Percentiles rank a stretch among this genome's conserved stretches.
These are phyloP conservation scores for Cyclostephanos tholiformis DNA, from an alignment of 108 stramenopile species.

Conservation along the genomic window DNA sequence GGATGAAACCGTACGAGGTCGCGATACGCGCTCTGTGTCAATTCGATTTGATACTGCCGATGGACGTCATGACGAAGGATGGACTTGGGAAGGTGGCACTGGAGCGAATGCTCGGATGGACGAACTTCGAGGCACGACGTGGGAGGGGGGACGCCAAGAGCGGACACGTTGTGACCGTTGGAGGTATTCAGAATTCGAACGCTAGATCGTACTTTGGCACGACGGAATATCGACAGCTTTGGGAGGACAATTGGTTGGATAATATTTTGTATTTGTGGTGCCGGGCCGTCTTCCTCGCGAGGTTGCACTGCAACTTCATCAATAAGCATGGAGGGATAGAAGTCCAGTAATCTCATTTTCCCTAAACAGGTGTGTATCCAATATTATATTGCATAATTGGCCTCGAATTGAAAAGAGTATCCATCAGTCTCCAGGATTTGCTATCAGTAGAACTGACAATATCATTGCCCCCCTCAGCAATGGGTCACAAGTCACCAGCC, in stretches of 20 bases:
- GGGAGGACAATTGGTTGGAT: conserved; percentile 55
- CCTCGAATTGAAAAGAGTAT: too few relatives aligned
- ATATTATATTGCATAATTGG: too few relatives aligned
- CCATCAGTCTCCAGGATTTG: too few relatives aligned
- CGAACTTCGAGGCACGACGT: conserved; percentile 23
- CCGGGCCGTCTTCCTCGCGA: conserved; percentile 47
- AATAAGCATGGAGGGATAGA: too few relatives aligned
- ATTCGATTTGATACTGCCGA: conserved; percentile 41
- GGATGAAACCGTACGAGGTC: conserved; percentile 31
- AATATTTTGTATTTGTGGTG: conserved; percentile 46
- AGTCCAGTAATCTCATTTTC: too few relatives aligned
- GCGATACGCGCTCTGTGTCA: conserved; percentile 37
- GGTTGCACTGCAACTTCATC: conserved; percentile 28
- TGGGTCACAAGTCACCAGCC: too few relatives aligned
- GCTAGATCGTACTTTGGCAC: conserved; percentile 32
- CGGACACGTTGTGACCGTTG: conserved; percentile 42
- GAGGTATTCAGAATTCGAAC: conserved; percentile 37
- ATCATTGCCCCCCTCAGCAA: too few relatives aligned
- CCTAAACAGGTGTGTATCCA: too few relatives aligned
- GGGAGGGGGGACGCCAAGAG: not conserved
- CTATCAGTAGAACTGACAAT: too few relatives aligned
- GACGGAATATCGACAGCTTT: conserved; percentile 33
- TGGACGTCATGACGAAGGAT: conserved; percentile 46
- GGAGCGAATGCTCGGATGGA: conserved; percentile 37
- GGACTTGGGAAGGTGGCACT: conserved; percentile 13